Percentiles rank a stretch among this genome's conserved stretches.
These are phyloP conservation scores for Ceratocystis papillata DNA, from an alignment of 2,329 filamentous ascomycete species.

Conservation along the genomic window DNA sequence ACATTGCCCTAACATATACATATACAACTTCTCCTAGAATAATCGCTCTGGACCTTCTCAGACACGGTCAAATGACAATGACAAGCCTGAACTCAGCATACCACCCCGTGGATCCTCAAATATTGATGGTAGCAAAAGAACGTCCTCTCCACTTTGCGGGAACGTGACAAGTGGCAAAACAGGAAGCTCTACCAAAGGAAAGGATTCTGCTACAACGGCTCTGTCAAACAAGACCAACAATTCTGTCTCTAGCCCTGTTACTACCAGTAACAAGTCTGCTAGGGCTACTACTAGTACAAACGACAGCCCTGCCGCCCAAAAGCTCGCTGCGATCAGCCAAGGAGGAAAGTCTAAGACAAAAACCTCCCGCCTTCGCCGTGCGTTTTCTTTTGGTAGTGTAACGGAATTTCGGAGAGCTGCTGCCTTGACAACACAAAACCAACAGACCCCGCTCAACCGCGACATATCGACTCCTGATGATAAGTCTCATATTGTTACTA, in stretches of 20 bases:
- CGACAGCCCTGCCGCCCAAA: constrained; percentile 66
- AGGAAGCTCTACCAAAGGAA: constrained; percentile 32
- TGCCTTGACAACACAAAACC: constrained; percentile 44
- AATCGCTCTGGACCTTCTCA: constrained; percentile 5
- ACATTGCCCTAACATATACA: not conserved
- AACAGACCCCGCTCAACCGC: constrained; percentile 8
- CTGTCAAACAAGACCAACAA: constrained; percentile 30
- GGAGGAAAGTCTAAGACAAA: constrained; percentile 71
- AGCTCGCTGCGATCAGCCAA: constrained; percentile 76
- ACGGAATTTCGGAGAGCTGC: constrained; percentile 74
- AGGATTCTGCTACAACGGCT: constrained; percentile 26
- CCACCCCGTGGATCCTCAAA: constrained; percentile 24
- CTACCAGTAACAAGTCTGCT: not conserved
- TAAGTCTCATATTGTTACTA: constrained; percentile 31
- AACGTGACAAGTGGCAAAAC: constrained; percentile 53
- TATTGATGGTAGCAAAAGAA: constrained; percentile 54
- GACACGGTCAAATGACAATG: constrained; percentile 10
- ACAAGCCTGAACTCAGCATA: constrained; percentile 21
- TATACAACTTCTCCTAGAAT: not conserved
- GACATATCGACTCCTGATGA: constrained; percentile 18
- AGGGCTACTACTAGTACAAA: constrained; percentile 26
- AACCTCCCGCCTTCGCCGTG: constrained; percentile 71
- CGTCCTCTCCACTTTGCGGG: constrained; percentile 64
- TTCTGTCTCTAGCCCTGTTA: not conserved
- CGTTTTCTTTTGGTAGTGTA: constrained; percentile 93